Evolutionary conservation across 331 rosid species (phyloP).

Genomic region (Pyrus hybrid): DNA sequence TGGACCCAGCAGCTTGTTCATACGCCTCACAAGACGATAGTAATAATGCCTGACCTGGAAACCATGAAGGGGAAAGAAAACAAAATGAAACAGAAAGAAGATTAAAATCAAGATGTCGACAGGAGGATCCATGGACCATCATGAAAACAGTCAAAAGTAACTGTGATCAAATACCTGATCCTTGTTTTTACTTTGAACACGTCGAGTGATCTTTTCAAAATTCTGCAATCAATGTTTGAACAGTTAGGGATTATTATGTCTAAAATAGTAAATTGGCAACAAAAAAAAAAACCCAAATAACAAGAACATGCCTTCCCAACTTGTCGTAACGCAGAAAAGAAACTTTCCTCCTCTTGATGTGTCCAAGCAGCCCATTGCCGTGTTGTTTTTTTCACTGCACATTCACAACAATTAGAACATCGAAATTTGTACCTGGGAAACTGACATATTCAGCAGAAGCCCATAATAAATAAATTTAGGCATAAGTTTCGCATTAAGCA

Average conservation of each 20-base stretch:
- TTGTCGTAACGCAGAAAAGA: constrained; percentile 91
- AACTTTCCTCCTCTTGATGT: constrained; percentile 96
- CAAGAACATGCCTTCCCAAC: constrained; percentile 70
- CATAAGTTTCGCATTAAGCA: not conserved
- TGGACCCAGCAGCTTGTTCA: constrained; percentile 97
- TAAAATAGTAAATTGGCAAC: constrained; percentile 11
- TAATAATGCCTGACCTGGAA: constrained; percentile 97
- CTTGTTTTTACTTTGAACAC: constrained; percentile 96
- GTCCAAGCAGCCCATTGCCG: constrained; percentile 99
- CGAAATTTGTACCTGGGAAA: constrained; percentile 7
- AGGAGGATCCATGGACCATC: not conserved
- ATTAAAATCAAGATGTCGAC: not conserved
- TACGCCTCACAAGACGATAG: constrained; percentile 95
- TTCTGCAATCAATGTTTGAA: constrained; percentile 46
- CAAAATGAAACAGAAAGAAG: constrained; percentile 4
- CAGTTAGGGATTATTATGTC: constrained; percentile 16
- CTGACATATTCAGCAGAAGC: not conserved
- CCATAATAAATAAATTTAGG: not conserved
- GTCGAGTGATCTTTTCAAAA: constrained; percentile 92
- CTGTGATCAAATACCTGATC: constrained; percentile 63
- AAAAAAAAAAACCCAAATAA: not conserved
- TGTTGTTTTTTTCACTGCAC: constrained; percentile 74
- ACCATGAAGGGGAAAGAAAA: constrained; percentile 8
- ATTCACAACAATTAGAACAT: constrained; percentile 8
- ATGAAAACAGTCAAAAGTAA: constrained; percentile 5